These are phyloP conservation scores for Pseudopyricularia javanii DNA, from an alignment of 2,329 filamentous ascomycete genomes.

Conservation along the genomic window DNA sequence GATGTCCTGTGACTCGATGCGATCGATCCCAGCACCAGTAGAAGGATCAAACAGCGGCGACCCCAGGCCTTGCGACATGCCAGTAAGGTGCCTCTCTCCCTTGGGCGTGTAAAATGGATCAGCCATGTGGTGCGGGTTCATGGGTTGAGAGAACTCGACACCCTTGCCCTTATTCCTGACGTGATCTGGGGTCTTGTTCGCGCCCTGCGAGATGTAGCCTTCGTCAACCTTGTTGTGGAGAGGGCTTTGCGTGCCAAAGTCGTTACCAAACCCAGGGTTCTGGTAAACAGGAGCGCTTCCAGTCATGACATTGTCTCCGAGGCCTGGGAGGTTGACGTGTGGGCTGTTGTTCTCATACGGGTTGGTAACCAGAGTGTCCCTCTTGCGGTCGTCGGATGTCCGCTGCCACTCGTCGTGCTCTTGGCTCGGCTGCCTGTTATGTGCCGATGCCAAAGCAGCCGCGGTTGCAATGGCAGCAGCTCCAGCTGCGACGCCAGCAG, in stretches of 20 bases:
- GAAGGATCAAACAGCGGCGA: conserved; percentile 85
- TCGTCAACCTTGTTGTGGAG: conserved; percentile 62
- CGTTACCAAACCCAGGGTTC: conserved; percentile 20
- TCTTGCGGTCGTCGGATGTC: conserved; percentile 49
- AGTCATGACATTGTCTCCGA: conserved; percentile 32
- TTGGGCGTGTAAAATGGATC: conserved; percentile 56
- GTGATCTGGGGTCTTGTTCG: conserved; percentile 39
- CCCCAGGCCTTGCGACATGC: conserved; percentile 81
- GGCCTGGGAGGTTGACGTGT: conserved; percentile 38
- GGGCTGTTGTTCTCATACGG: conserved; percentile 55
- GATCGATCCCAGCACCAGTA: conserved; percentile 76
- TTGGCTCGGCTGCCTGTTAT: conserved; percentile 41
- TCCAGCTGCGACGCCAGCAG: conserved; percentile 35
- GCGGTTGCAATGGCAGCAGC: conserved; percentile 41
- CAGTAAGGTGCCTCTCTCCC: conserved; percentile 62
- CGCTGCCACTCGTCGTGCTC: conserved; percentile 53
- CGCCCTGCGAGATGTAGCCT: conserved; percentile 75
- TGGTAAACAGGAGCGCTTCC: conserved; percentile 14
- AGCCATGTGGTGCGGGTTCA: conserved; percentile 32
- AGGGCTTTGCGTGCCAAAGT: conserved; percentile 43
- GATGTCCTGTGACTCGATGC: conserved; percentile 92
- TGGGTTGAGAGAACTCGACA: conserved; percentile 35
- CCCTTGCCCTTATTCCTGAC: conserved; percentile 42
- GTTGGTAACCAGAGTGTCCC: conserved; percentile 55
- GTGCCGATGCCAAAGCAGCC: conserved; percentile 29